Base-by-base conservation (phyloP, 257 asterid genomes). In the Capsicum pubescens region DNA sequence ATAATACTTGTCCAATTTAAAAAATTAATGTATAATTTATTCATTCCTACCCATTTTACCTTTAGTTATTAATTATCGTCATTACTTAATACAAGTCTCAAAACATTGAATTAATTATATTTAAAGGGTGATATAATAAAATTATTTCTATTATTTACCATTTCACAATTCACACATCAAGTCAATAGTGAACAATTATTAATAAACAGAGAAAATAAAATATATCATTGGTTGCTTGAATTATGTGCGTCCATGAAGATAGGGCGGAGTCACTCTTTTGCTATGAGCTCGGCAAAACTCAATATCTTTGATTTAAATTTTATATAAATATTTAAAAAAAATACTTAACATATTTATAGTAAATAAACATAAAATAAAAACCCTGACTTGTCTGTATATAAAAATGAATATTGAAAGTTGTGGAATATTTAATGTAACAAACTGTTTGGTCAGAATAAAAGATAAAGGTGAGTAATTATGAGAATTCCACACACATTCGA, bases 401-500 rank as follows among this genome's bases (percentile, higher is more conserved):
- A 66, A 2, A 11, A 66, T 35, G 48, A 35, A 13, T 3, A 66
- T 67, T 35, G 14, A 14, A 36, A 76, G 26, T 26, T 7, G 13
- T 54, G 82, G 32, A 77, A 32, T 52, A 77, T 57, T 61, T 21
- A 60, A 77, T 61, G 59, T 81, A 60, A n/a, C 16, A 61, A 61
- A 61, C 46, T 61, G 56, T 61, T 44, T 86, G 88, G 88, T 83
- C 83, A 88, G 72, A 84, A 64, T 50, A 60, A 85, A 76, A 80
- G n/a, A 77, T 59, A 72, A 72, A 81, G 80, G 12, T 61, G 12
- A 69, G 68, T 56, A 77, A 55, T 55, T 77, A 76, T 86, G 88
- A 80, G 82, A 89, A 88, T 92, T 85, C 88, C 86, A 85, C 8
- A 84, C 69, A 85, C 72, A 84, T 86, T 81, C 84, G 79, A 86